Conservation (phyloP, 1,284 basidiomycete genomes). For the Ceratobasidium sp. region DNA sequence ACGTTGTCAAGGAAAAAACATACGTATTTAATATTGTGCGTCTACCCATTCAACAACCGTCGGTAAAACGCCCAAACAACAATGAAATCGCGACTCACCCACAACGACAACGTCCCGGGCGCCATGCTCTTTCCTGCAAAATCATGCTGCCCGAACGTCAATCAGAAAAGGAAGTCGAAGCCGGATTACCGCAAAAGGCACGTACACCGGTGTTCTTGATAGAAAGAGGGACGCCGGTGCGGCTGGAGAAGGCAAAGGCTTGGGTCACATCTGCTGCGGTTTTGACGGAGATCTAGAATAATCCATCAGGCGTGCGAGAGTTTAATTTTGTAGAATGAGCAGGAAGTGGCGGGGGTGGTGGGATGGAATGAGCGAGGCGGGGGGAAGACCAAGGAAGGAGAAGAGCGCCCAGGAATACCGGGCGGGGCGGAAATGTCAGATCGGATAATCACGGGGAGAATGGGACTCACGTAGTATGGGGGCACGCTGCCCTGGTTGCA, state of each 20-base stretch:
- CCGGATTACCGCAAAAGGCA: not conserved
- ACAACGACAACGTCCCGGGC: constrained; percentile 33
- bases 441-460: not conserved
- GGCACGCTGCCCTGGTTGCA: constrained; percentile 35
- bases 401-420: not conserved
- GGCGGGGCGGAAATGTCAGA: not conserved
- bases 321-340: not conserved
- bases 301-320: not conserved
- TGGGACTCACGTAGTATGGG: constrained; percentile 28
- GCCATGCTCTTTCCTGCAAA: constrained; percentile 32
- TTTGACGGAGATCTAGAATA: constrained; percentile 60
- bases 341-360: not conserved
- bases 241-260: constrained; percentile 59
- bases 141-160: constrained; percentile 31
- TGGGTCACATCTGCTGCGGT: constrained; percentile 57
- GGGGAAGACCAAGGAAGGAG: not conserved
- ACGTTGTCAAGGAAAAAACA: not conserved
- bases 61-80: not conserved
- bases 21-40: constrained; percentile 46
- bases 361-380: not conserved
- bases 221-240: constrained; percentile 58
- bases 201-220: constrained; percentile 62
- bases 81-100: not conserved
- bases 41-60: constrained; percentile 20
- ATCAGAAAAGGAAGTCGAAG: constrained; percentile 30